Percentiles rank a stretch among this genome's conserved stretches.
Conservation (phyloP, 139 green algal genomes). For the Diplosphaera chodatii region DNA sequence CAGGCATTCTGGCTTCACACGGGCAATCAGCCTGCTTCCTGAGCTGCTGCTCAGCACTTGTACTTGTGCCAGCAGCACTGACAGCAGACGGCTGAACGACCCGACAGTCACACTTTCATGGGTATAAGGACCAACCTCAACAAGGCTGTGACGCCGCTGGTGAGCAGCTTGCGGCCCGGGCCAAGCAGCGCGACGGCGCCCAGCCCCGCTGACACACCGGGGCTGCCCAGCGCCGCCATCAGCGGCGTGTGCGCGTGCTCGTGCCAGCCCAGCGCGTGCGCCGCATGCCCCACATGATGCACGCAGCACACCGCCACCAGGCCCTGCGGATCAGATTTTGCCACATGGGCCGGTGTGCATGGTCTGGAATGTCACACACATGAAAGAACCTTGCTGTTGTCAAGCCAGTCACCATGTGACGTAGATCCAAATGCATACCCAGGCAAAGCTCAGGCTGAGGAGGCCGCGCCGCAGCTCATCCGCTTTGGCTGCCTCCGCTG, state of each 20-base stretch:
- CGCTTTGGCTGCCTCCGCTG: slow-evolving; percentile 24
- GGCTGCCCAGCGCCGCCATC: slow-evolving; percentile 55
- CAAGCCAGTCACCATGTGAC: too few relatives aligned
- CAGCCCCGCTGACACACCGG: slow-evolving; percentile 52
- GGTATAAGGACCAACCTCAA: slow-evolving; percentile 12
- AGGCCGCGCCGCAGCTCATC: slow-evolving; percentile 47
- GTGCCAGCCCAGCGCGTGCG: slow-evolving; percentile 47
- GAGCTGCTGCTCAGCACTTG: too few relatives aligned
- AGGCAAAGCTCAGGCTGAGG: slow-evolving; percentile 60
- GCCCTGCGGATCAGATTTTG: too few relatives aligned
- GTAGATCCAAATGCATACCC: too few relatives aligned
- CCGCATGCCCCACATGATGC: slow-evolving; percentile 78
- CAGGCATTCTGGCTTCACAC: too few relatives aligned
- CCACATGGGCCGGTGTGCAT: too few relatives aligned
- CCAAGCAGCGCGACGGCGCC: slow-evolving; percentile 73
- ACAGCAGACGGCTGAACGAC: too few relatives aligned
- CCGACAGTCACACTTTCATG: too few relatives aligned
- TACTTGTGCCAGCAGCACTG: too few relatives aligned
- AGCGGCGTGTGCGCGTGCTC: slow-evolving; percentile 46
- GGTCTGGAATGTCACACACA: too few relatives aligned
- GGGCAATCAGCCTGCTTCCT: too few relatives aligned
- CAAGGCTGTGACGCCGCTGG: slow-evolving; percentile 62
- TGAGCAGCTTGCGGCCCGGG: slow-evolving; percentile 60
- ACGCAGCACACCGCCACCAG: slow-evolving; percentile 73
- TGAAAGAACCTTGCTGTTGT: too few relatives aligned